Evolutionary conservation across 2,329 filamentous ascomycete genomes (phyloP), one percentile per base, ranked within the genome.

Genomic region (Epichloe gansuensis): DNA sequence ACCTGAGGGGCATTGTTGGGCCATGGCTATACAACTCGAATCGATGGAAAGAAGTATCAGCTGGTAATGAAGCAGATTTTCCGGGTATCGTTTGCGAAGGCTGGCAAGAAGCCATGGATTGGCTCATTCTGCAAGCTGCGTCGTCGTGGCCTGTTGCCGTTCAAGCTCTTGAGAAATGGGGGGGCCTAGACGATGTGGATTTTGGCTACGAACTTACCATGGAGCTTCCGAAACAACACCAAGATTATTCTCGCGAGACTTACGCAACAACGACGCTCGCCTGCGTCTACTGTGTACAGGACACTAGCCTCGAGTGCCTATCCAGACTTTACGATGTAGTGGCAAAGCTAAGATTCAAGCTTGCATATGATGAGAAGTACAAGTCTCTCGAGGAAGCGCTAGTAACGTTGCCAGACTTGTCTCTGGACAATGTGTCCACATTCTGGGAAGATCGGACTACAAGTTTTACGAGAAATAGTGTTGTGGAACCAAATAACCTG

Each of bases 1-100:
- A 89, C 61, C 62, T 90, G 51, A 78, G 78, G 55, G 79, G 82
- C 0, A 62, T 90, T 39, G 69, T 90, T 48, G 82, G 81, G 0
- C 86, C 87, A 2, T 91, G 86, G 86, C 70, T 89, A 47, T 81
- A 85, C 60, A 81, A 80, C 45, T 74, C 81, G 49, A 74, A 68
- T 21, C 77, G 82, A 51, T 82, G 83, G 71, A 76, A 53, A 23
- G 47, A 50, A 23, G 25, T 15, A 47, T 53, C 1, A 9, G 49
- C 55, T 27, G 46, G 54, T 42, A 52, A 52, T 21, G 50, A 44
- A 12, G 39, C 48, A 34, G 50, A 57, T 59, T 59, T 64, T 6
- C 52, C 61, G 7, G 61, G 56, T n/a, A 52, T 66, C 49, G 65
- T 71, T 52, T 75, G 78, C 65, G 64, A 76, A 42, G 84, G 81